Evolutionary conservation across 768 basidiomycete species (phyloP).

Genomic region (Mycena filopes): DNA sequence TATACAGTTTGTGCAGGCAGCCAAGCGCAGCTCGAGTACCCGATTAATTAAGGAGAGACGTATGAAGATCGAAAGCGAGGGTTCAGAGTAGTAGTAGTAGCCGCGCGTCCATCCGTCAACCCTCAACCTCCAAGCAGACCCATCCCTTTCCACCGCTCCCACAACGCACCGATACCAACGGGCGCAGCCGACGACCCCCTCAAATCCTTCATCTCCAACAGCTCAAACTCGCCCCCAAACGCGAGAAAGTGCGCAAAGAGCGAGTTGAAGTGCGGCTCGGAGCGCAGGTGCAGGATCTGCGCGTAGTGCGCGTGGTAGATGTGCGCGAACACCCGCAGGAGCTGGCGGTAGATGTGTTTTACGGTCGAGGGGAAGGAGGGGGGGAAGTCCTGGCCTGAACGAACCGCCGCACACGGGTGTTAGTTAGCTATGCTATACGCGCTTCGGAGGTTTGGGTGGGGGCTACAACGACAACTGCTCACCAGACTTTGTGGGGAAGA

Average conservation of each 20-base stretch:
- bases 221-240: constrained; percentile 93
- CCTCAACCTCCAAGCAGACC: constrained; percentile 73
- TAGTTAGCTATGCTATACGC: no score
- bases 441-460: no score
- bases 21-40: constrained; percentile 31
- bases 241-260: constrained; percentile 98
- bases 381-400: constrained; percentile 94
- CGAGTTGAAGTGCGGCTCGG: constrained; percentile 96
- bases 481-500: constrained; percentile 97
- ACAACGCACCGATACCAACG: constrained; percentile 82
- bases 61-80: constrained; percentile 12
- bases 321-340: constrained; percentile 96
- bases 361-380: constrained; percentile 88
- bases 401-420: no score
- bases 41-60: constrained; percentile 12
- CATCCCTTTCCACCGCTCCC: constrained; percentile 94
- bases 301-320: constrained; percentile 95
- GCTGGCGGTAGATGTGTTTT: constrained; percentile 96
- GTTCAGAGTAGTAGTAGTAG: background rate
- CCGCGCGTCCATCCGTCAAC: no score
- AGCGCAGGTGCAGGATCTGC: constrained; percentile 90
- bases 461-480: constrained; percentile 57
- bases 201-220: constrained; percentile 90
- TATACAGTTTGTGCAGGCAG: constrained; percentile 11
- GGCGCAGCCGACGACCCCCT: constrained; percentile 69